Evolutionary conservation across 495 filamentous ascomycete genomes (phyloP), one percentile per base, ranked within the genome.

Genomic region (Hypoxylon rickii): DNA sequence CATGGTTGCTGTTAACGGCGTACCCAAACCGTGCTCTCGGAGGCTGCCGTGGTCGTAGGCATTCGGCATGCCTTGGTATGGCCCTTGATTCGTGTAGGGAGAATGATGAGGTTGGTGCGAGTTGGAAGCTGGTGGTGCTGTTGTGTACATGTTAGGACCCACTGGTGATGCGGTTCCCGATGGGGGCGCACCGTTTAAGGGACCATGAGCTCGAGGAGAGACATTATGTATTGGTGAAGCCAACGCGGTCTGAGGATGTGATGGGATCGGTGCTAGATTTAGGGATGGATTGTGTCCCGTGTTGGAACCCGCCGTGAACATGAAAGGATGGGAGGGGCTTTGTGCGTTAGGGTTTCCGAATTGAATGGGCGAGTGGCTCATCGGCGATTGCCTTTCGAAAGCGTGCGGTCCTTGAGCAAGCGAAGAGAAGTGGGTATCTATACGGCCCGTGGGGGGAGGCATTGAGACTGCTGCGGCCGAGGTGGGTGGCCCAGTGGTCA

Each of bases 21-120:
- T 68, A 11, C 53, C 63, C 32, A 68, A 46, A 10, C 65, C 62
- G 20, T 68, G 65, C 20, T 68, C 65, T 15, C 63, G 57, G 8
- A 68, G 46, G 18, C 61, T 68, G 24, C 63, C 64, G 31, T 69
- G 63, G 17, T 69, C 66, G 49, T 64, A 69, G 19, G 66, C 63
- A 44, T 57, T 69, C 21, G 51, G 56, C 39, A 69, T 59, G 38
- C 43, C 46, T 36, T 66, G 66, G 24, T 69, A 69, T 24, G 50
- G 24, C 10, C 63, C 54, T 47, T 65, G 58, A 39, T 66, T 66
- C 38, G 48, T 22, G 44, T 69, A 69, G 26, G 66, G 61, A 13
- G 64, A 61, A 12, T 69, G 66, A 26, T 65, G 66, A 29, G 54
- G 36, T 52, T 58, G 63, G 33, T 65, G 63, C 31, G 65, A 52